Percentiles rank a stretch among this genome's conserved stretches.
phyloP scores from a whole-genome alignment of 768 basidiomycete species.

The Pleurotus djamor region DNA sequence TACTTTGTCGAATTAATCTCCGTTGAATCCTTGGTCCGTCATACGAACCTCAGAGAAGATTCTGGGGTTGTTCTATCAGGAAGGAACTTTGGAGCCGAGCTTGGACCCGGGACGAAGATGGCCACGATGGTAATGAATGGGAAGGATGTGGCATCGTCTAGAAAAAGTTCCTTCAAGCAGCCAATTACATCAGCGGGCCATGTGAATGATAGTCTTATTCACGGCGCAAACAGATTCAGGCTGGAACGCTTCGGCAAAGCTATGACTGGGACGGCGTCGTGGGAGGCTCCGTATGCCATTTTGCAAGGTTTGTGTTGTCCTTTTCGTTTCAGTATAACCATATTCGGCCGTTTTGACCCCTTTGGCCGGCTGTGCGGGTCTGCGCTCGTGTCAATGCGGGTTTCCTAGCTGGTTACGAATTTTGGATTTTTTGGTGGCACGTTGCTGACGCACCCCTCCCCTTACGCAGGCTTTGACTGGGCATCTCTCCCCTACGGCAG shows the following conservation, averaged over 20 bases:
- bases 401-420: neutral
- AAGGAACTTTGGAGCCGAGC: neutral
- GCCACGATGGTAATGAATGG: neutral
- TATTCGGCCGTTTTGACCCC: neutral
- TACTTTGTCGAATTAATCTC: neutral
- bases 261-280: conserved; percentile 70
- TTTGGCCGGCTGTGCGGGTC: neutral
- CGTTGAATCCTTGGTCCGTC: neutral
- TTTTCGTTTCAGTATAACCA: neutral
- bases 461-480: conserved; percentile 47
- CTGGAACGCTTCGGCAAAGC: conserved; percentile 72
- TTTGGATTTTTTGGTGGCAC: neutral
- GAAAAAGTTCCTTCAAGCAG: neutral
- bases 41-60: neutral
- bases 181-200: neutral
- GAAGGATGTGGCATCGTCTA: neutral
- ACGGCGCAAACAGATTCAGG: conserved; percentile 39
- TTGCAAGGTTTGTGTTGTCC: conserved; percentile 39
- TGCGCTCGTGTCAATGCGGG: neutral
- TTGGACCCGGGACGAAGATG: conserved; percentile 4
- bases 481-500: conserved; percentile 39
- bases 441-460: neutral
- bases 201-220: neutral
- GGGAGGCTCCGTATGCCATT: conserved; percentile 66
- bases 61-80: neutral